These are phyloP conservation scores for Chondrus crispus DNA, from an alignment of 23 red algal species.

Conservation along the genomic window DNA sequence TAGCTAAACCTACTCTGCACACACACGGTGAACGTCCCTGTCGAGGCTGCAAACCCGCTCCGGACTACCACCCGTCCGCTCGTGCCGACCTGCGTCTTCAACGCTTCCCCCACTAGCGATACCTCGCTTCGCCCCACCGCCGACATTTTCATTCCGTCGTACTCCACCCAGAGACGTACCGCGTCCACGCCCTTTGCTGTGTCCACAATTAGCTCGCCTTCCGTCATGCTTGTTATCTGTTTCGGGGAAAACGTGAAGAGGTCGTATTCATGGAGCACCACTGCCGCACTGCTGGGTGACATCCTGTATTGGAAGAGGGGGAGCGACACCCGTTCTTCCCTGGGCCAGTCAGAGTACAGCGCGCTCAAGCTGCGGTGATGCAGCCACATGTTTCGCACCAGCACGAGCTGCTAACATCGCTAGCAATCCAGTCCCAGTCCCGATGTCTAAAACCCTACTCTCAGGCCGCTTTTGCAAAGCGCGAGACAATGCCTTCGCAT, in stretches of 20 bases:
- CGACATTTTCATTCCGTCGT: slow-evolving; percentile 6
- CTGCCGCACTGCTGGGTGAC: not conserved
- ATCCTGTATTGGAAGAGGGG: slow-evolving; percentile 49
- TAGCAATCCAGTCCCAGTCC: slow-evolving; percentile 58
- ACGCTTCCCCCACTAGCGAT: not conserved
- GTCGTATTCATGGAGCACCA: not conserved
- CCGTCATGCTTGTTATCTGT: not conserved
- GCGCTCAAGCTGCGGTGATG: slow-evolving; percentile 9
- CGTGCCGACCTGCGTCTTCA: not conserved
- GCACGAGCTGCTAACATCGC: slow-evolving; percentile 41
- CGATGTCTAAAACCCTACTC: slow-evolving; percentile 53
- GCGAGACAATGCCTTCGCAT: not conserved
- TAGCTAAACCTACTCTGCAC: not conserved
- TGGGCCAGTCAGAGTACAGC: slow-evolving; percentile 13
- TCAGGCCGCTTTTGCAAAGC: not conserved
- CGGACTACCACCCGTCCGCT: not conserved
- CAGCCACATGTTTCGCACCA: slow-evolving; percentile 62
- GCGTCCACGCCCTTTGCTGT: not conserved
- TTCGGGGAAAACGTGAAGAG: not conserved
- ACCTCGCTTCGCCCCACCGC: slow-evolving; percentile 6
- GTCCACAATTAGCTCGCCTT: not conserved
- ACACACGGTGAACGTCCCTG: not conserved
- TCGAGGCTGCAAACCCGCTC: not conserved
- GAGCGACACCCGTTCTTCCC: slow-evolving; percentile 6
- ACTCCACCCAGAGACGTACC: slow-evolving; percentile 44